Conservation (phyloP, 306 rosid species). For the Hippophae gyantsensis region DNA sequence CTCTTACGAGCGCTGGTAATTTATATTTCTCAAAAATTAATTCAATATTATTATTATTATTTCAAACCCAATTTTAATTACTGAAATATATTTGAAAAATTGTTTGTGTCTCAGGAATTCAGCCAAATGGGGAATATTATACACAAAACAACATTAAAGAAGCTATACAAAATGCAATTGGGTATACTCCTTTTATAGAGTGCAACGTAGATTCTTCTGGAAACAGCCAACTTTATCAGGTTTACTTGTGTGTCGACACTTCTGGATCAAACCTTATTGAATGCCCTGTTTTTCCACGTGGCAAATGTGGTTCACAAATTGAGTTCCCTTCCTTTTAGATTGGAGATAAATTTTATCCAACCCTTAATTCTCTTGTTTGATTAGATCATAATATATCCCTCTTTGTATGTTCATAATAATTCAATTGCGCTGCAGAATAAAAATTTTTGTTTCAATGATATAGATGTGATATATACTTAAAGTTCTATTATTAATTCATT, state of each 20-base stretch:
- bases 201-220: slow-evolving; percentile 42
- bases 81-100: not conserved
- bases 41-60: too few relatives aligned
- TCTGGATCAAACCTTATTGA: slow-evolving; percentile 36
- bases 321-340: slow-evolving; percentile 34
- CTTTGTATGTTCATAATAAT: too few relatives aligned
- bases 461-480: too few relatives aligned
- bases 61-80: not conserved
- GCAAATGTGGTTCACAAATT: slow-evolving; percentile 22
- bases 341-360: too few relatives aligned
- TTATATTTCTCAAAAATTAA: not conserved
- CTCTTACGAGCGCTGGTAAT: slow-evolving; percentile 43
- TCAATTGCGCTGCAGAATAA: too few relatives aligned
- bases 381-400: too few relatives aligned
- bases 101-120: slow-evolving; percentile 25
- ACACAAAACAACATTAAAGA: slow-evolving; percentile 17
- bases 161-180: slow-evolving; percentile 21
- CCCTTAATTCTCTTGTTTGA: too few relatives aligned
- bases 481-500: too few relatives aligned
- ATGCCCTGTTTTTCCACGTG: slow-evolving; percentile 31
- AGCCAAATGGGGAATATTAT: slow-evolving; percentile 31
- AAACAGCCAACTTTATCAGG: slow-evolving; percentile 36
- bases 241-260: slow-evolving; percentile 41
- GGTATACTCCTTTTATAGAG: slow-evolving; percentile 27
- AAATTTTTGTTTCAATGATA: too few relatives aligned